A percentile compares a stretch with the other conserved stretches of the same genome.
phyloP scores from a whole-genome alignment of 2,329 filamentous ascomycete genomes.

The Penicillium sp. region DNA sequence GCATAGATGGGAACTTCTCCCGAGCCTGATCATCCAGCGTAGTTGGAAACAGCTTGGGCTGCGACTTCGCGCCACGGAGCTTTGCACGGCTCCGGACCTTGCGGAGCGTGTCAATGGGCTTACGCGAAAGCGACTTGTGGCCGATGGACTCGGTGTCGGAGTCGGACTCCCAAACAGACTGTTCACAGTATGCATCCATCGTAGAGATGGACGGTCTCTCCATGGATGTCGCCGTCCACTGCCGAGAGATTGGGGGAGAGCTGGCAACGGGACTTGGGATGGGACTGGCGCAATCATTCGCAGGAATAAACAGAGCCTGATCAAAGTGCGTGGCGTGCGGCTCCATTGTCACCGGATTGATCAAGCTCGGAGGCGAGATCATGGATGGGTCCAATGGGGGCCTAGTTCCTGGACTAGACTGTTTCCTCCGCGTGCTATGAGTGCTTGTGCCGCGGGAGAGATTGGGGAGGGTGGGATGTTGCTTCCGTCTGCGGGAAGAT shows the following conservation, averaged over 20 bases:
- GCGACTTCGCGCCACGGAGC: constrained; percentile 39
- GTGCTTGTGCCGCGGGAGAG: constrained; percentile 23
- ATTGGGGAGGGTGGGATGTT: constrained; percentile 33
- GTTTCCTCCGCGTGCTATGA: constrained; percentile 24
- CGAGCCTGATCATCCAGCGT: constrained; percentile 20
- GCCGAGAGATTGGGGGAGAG: constrained; percentile 32
- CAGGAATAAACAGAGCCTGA: constrained; percentile 41
- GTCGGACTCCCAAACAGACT: constrained; percentile 43
- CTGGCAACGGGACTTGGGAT: constrained; percentile 34
- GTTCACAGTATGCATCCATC: constrained; percentile 35
- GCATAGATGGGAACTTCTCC: constrained; percentile 33
- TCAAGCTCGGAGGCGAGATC: constrained; percentile 39
- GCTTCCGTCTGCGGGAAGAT: constrained; percentile 32
- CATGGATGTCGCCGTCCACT: constrained; percentile 29
- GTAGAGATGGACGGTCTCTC: constrained; percentile 36
- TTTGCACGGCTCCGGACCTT: constrained; percentile 43
- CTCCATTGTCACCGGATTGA: constrained; percentile 41
- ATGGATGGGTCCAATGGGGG: constrained; percentile 38
- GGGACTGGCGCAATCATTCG: constrained; percentile 38
- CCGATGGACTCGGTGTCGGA: constrained; percentile 37
- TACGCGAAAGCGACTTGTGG: constrained; percentile 36
- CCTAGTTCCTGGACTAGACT: constrained; percentile 23
- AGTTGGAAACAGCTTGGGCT: constrained; percentile 33
- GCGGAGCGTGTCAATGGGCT: constrained; percentile 40
- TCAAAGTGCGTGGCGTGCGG: constrained; percentile 41